Conservation (phyloP, 768 basidiomycete genomes). For the Suillus subaureus region DNA sequence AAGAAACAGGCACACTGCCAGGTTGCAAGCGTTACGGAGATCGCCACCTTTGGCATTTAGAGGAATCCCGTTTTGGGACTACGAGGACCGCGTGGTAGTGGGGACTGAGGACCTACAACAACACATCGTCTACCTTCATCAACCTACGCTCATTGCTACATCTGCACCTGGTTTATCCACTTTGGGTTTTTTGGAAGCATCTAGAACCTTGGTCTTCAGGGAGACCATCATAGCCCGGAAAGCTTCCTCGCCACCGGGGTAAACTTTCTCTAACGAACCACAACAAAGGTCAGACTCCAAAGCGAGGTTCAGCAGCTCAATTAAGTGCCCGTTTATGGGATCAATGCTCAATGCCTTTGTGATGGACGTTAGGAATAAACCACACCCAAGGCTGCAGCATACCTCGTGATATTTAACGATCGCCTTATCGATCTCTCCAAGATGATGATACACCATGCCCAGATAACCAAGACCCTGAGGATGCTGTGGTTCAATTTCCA, state of each 20-base stretch:
- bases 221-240: slow-evolving; percentile 36
- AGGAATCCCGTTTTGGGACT: not conserved
- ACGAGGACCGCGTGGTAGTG: not conserved
- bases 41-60: not conserved
- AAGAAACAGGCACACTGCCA: slow-evolving; percentile 4
- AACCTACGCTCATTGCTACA: slow-evolving; percentile 35
- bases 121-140: slow-evolving; percentile 11
- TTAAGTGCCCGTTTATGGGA: slow-evolving; percentile 78
- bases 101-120: not conserved
- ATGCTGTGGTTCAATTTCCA: slow-evolving; percentile 86
- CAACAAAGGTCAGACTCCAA: slow-evolving; percentile 54
- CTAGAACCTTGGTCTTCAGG: slow-evolving; percentile 27
- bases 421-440: slow-evolving; percentile 73
- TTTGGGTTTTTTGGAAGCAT: slow-evolving; percentile 19
- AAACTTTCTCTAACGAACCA: slow-evolving; percentile 35
- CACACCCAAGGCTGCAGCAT: slow-evolving; percentile 21
- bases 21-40: not conserved
- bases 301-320: slow-evolving; percentile 81
- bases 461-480: slow-evolving; percentile 82
- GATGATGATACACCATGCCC: slow-evolving; percentile 84
- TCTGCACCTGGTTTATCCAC: slow-evolving; percentile 22
- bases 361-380: slow-evolving; percentile 8
- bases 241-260: slow-evolving; percentile 36
- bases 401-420: slow-evolving; percentile 95
- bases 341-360: slow-evolving; percentile 74